These are phyloP conservation scores for Cyclotella cryptica DNA, from an alignment of 108 stramenopile species.

Conservation along the genomic window DNA sequence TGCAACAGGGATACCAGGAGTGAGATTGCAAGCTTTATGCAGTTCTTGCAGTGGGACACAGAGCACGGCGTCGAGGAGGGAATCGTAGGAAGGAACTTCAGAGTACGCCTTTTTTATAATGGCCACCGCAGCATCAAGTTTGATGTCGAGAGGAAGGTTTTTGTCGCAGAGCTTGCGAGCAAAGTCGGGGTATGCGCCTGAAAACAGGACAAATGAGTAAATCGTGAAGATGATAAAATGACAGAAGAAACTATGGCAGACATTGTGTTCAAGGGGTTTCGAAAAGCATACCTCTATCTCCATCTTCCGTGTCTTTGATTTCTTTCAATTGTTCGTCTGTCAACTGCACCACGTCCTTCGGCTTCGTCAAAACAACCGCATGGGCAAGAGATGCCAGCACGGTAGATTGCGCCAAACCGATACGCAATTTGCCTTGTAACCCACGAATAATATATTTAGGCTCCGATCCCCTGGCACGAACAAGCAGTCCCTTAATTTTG, in stretches of 20 bases:
- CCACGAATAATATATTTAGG: constrained; percentile 97
- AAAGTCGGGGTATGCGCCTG: constrained; percentile 55
- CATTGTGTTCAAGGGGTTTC: background rate
- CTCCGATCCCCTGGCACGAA: constrained; percentile 80
- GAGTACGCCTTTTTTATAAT: constrained; percentile 97
- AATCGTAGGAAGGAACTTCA: constrained; percentile 94
- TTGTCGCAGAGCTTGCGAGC: constrained; percentile 53
- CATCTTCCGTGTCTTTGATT: constrained; percentile 50
- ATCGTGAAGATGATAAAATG: background rate
- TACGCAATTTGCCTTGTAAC: constrained; percentile 98
- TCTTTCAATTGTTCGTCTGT: constrained; percentile 43
- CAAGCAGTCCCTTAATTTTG: constrained; percentile 92
- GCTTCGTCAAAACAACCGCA: constrained; percentile 75
- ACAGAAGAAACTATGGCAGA: background rate
- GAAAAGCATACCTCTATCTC: constrained; percentile 25
- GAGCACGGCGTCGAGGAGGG: constrained; percentile 87
- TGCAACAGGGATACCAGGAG: constrained; percentile 95
- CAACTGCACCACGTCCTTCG: constrained; percentile 46
- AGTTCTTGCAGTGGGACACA: constrained; percentile 75
- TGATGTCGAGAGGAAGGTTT: constrained; percentile 62
- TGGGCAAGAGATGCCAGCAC: constrained; percentile 96
- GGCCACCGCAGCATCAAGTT: constrained; percentile 85
- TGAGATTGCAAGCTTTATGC: constrained; percentile 81
- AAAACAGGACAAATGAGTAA: background rate
- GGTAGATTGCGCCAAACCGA: constrained; percentile 95